Base-by-base conservation (phyloP, 1,139 yeast genomes). In the Geotrichum siamense region DNA sequence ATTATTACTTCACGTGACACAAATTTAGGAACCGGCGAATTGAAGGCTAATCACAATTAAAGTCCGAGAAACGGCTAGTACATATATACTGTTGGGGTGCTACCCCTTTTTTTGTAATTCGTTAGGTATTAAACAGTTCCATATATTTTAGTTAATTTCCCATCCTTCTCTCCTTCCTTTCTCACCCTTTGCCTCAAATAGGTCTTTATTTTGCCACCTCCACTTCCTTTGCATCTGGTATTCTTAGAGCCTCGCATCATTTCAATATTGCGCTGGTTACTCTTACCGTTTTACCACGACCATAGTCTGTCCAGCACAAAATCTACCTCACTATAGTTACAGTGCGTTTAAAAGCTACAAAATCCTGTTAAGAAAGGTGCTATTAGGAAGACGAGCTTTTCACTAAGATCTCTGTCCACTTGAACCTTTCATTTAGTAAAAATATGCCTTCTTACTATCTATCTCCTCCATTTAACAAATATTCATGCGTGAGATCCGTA, bases 361-460 rank as follows among this genome's bases (percentile, higher is more conserved):
- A n/a, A n/a, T n/a, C n/a, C n/a, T n/a, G n/a, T n/a, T n/a, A n/a
- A n/a, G n/a, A n/a, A n/a, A n/a, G n/a, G n/a, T n/a, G n/a, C n/a
- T n/a, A n/a, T n/a, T 5, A 19, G 15, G 34, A 21, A 33, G 37
- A 33, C 25, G 37, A 33, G 37, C 37, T 33, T 33, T 33, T 33
- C 25, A 33, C 19, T 33, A 33, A 33, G 37, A 20, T 26, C 21
- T 12, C 21, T 33, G 26, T 25, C 13, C 37, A 21, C 21, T 3
- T n/a, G n/a, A n/a, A n/a, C n/a, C n/a, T n/a, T n/a, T n/a, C n/a
- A n/a, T n/a, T n/a, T n/a, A n/a, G n/a, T n/a, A n/a, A n/a, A n/a
- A n/a, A n/a, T n/a, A 20, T 33, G 34, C 34, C 34, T 16, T 19
- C 34, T 20, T 20, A 12, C 17, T 16, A 33, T 15, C 26, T 33